Percentiles rank a stretch among this genome's conserved stretches.
phyloP scores from a whole-genome alignment of 805 yeast species.

The Naumovozyma baii region DNA sequence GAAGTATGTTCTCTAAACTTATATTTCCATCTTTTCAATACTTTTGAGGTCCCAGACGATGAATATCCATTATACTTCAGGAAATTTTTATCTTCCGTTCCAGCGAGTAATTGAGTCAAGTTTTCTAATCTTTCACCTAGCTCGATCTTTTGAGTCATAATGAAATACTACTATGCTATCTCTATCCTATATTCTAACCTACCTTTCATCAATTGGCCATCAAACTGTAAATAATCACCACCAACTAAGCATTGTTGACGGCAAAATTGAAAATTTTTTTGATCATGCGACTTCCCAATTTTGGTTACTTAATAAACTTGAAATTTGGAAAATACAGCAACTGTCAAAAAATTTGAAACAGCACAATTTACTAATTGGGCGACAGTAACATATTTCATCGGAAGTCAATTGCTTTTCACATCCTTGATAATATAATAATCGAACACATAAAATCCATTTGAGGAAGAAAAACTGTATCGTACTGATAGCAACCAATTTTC shows the following conservation, averaged over 20 bases:
- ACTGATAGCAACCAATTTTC: too few species aligned
- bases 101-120: background rate
- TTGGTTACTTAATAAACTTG: too few species aligned
- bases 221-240: background rate
- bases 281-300: background rate
- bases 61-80: background rate
- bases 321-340: background rate
- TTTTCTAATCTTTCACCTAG: background rate
- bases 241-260: background rate
- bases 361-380: background rate
- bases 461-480: too few species aligned
- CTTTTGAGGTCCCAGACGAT: background rate
- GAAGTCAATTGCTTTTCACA: too few species aligned
- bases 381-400: too few species aligned
- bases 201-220: background rate
- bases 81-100: background rate
- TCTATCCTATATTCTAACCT: too few species aligned
- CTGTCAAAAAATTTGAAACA: too few species aligned
- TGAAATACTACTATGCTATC: too few species aligned
- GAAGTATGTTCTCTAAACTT: background rate
- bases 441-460: too few species aligned
- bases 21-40: constrained; percentile 8
- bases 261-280: background rate
- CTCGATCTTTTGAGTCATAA: background rate
- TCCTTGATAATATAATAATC: too few species aligned